A percentile compares a stretch with the other conserved stretches of the same genome.
phyloP scores from a whole-genome alignment of 495 filamentous ascomycete genomes.

The Penicillium verhagenii region DNA sequence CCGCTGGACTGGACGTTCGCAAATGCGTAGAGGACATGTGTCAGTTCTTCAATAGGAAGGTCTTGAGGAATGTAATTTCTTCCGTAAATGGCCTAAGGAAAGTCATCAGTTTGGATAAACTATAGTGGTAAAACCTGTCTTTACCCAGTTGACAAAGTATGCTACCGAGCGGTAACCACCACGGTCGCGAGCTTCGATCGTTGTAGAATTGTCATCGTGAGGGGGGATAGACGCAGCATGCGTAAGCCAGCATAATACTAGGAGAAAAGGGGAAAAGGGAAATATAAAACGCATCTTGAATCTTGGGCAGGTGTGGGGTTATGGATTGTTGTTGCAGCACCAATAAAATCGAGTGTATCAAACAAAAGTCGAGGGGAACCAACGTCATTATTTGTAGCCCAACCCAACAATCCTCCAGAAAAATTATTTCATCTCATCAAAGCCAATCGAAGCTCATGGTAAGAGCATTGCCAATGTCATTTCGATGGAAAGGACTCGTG shows the following conservation, averaged over 20 bases:
- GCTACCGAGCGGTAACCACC: slow-evolving; percentile 65
- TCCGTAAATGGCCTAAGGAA: slow-evolving; percentile 64
- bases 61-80: slow-evolving; percentile 73
- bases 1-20: slow-evolving; percentile 64
- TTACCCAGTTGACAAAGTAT: slow-evolving; percentile 81
- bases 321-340: background rate
- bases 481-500: background rate
- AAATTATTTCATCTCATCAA: background rate
- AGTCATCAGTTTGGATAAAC: background rate
- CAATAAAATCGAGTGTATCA: background rate
- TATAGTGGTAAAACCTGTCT: background rate
- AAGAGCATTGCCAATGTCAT: background rate
- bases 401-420: background rate
- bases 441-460: background rate
- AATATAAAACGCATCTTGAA: background rate
- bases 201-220: slow-evolving; percentile 1
- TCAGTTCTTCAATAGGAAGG: slow-evolving; percentile 71
- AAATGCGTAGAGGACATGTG: slow-evolving; percentile 86
- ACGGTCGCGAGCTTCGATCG: slow-evolving; percentile 14
- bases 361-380: background rate
- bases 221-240: slow-evolving; percentile 10
- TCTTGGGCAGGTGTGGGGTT: background rate
- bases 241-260: slow-evolving; percentile 6
- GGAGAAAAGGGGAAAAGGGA: background rate
- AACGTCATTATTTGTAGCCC: slow-evolving; percentile 10